A percentile compares a stretch with the other conserved stretches of the same genome.
phyloP scores from a whole-genome alignment of 2,329 filamentous ascomycete genomes.

The Fonsecaea multimorphosa region DNA sequence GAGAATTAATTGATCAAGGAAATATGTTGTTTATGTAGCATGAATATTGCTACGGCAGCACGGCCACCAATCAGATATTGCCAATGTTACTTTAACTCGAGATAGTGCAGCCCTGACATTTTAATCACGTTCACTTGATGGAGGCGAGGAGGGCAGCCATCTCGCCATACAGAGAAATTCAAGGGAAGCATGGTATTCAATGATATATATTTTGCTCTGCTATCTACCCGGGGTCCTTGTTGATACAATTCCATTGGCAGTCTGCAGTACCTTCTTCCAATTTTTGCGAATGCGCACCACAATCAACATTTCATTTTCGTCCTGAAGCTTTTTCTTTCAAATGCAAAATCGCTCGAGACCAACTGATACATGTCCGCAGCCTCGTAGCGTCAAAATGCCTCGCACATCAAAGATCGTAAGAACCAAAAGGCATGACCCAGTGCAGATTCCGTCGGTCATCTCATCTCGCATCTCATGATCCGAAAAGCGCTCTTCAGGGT shows the following conservation, averaged over 20 bases:
- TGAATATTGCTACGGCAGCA: background rate
- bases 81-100: background rate
- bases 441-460: constrained; percentile 13
- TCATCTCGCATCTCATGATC: constrained; percentile 12
- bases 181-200: constrained; percentile 2
- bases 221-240: constrained; percentile 27
- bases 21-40: background rate
- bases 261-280: constrained; percentile 21
- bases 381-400: constrained; percentile 5
- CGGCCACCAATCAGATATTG: background rate
- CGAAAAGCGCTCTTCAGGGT: constrained; percentile 24
- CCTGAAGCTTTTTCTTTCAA: background rate
- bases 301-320: constrained; percentile 7
- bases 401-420: constrained; percentile 30
- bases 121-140: background rate
- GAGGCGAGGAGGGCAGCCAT: background rate
- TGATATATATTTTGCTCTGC: constrained; percentile 22
- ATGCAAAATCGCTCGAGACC: constrained; percentile 7
- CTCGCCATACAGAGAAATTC: too few species aligned
- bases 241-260: constrained; percentile 32
- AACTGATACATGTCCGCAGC: background rate
- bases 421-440: constrained; percentile 19
- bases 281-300: constrained; percentile 13
- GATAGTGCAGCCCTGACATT: background rate
- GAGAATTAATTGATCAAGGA: background rate